Base-by-base conservation (phyloP, 805 yeast species). In the Vanderwaltozyma tropicalis region DNA sequence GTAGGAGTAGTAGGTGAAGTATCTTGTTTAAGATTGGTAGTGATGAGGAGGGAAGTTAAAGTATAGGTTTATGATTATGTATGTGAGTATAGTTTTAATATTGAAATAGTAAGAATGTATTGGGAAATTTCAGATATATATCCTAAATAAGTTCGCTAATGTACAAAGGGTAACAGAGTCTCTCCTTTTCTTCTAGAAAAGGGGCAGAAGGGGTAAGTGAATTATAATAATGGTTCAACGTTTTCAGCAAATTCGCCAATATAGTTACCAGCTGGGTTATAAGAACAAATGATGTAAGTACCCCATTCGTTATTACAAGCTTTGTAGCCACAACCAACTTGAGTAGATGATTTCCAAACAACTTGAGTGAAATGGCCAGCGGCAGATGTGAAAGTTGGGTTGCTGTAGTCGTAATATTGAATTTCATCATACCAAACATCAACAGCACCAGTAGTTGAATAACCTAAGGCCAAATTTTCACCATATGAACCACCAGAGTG, bases 391-490 rank as follows among this genome's bases (percentile, higher is more conserved):
- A 26, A 43, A 11, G 34, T 40, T 31, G 48, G 48, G 34, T 45
- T 42, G 18, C 33, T 17, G 62, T 59, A 80, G 58, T 72, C 62
- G 60, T 79, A 81, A 35, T 54, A 42, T 7, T 48, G 38, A 48
- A 77, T 79, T 63, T 81, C 89, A 41, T 64, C 58, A 60, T 81
- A 80, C 89, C 89, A 81, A 27, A 80, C 76, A 41, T 76, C 78
- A 28, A 79, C 80, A n/a, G 48, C 31, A 34, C 40, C 48, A 13
- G 69, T 71, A 28, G 52, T 45, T 42, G 84, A 86, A 31, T 74
- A 72, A 31, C 48, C 48, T 15, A 39, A 18, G 14, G 87, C 87
- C 48, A 81, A 67, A 62, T 81, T 81, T 56, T 81, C 92, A 62
- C 92, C 92, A 57, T 78, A 78, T 38, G 44, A 37, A 14, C 48